These are phyloP conservation scores for Penicillium alfredii DNA, from an alignment of 495 filamentous ascomycete genomes.

Conservation along the genomic window DNA sequence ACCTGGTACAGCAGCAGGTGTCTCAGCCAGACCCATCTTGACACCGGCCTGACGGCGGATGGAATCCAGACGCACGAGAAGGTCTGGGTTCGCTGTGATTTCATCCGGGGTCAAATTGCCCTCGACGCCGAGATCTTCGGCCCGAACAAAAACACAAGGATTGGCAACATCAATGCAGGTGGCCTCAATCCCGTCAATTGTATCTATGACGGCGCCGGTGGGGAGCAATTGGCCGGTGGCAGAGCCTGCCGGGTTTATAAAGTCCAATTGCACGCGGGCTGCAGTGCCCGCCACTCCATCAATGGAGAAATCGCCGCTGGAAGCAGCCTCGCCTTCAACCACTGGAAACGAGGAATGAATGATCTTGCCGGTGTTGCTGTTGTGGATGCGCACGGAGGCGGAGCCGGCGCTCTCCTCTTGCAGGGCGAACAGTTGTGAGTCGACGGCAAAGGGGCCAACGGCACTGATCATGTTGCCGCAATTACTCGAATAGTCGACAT, in stretches of 20 bases:
- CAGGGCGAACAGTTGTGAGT: conserved; percentile 41
- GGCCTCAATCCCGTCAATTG: conserved; percentile 46
- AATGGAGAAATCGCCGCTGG: conserved; percentile 53
- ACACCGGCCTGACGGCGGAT: conserved; percentile 56
- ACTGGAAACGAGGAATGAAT: conserved; percentile 45
- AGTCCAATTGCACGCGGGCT: conserved; percentile 54
- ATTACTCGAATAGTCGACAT: conserved; percentile 61
- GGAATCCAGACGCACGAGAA: conserved; percentile 50
- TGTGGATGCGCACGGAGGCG: conserved; percentile 43
- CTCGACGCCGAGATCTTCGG: conserved; percentile 44
- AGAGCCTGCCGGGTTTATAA: conserved; percentile 60
- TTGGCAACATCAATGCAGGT: conserved; percentile 61
- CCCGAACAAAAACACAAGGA: conserved; percentile 59
- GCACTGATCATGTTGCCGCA: conserved; percentile 69
- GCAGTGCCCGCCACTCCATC: conserved; percentile 60
- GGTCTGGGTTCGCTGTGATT: conserved; percentile 39
- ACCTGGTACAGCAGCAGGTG: conserved; percentile 39
- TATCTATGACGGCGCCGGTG: conserved; percentile 53
- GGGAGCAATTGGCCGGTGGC: conserved; percentile 62
- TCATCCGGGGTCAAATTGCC: conserved; percentile 48
- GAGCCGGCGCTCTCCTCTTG: background rate
- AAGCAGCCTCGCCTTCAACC: conserved; percentile 41
- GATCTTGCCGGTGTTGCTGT: conserved; percentile 50
- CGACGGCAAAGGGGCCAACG: conserved; percentile 60
- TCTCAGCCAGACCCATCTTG: conserved; percentile 54